phyloP scores from a whole-genome alignment of 495 filamentous ascomycete genomes.

The Penicillium canescens region DNA sequence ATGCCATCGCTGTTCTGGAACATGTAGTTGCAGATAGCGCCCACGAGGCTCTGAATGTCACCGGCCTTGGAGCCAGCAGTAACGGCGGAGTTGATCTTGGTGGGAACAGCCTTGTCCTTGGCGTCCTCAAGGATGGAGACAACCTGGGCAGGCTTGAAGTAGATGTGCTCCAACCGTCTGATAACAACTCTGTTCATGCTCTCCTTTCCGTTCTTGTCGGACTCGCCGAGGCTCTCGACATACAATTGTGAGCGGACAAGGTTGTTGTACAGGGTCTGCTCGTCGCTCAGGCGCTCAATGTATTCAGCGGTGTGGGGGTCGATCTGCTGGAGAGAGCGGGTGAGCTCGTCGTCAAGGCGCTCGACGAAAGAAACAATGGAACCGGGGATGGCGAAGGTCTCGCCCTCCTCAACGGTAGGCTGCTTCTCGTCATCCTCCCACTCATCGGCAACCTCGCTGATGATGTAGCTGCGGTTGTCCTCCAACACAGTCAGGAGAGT shows the following conservation, averaged over 20 bases:
- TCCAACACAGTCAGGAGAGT: constrained; percentile 79
- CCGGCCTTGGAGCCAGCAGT: constrained; percentile 65
- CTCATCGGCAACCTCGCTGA: constrained; percentile 90
- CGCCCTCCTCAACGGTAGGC: constrained; percentile 66
- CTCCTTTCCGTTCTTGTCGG: constrained; percentile 75
- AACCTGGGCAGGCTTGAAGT: constrained; percentile 98
- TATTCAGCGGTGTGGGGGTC: constrained; percentile 99
- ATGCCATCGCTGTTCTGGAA: constrained; percentile 93
- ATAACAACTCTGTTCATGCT: constrained; percentile 88
- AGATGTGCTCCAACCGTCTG: constrained; percentile 91
- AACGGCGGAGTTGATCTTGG: constrained; percentile 70
- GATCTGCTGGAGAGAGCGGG: constrained; percentile 90
- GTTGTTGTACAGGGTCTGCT: constrained; percentile 87
- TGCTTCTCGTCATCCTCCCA: constrained; percentile 99
- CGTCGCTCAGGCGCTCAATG: constrained; percentile 90
- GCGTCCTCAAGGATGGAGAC: constrained; percentile 89
- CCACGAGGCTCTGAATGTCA: constrained; percentile 74
- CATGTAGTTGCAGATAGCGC: constrained; percentile 89
- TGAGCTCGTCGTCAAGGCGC: constrained; percentile 96
- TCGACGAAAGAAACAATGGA: constrained; percentile 94
- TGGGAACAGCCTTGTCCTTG: constrained; percentile 82
- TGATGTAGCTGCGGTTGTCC: constrained; percentile 70
- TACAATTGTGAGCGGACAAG: constrained; percentile 86
- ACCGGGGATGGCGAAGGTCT: constrained; percentile 85
- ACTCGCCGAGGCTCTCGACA: constrained; percentile 73